Evolutionary conservation across 495 filamentous ascomycete species (phyloP).

Genomic region (Bryoglossum gracile): DNA sequence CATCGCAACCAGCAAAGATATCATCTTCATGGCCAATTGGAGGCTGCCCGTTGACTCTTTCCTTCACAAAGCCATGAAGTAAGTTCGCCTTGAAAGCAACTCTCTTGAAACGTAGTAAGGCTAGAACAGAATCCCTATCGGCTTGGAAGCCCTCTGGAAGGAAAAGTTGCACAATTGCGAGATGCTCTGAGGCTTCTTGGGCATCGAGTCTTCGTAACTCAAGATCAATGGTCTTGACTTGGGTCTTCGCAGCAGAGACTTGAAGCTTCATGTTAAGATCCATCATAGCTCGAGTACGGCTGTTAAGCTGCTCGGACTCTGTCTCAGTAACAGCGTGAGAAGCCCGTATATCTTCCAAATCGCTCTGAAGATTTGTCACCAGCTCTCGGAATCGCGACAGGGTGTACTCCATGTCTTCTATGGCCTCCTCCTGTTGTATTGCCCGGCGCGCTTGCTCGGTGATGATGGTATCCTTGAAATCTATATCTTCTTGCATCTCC

Average conservation of each 20-base stretch:
- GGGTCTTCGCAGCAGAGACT: slow-evolving; percentile 77
- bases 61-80: slow-evolving; percentile 71
- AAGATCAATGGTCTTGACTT: slow-evolving; percentile 87
- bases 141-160: slow-evolving; percentile 77
- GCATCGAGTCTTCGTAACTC: slow-evolving; percentile 84
- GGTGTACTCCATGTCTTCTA: slow-evolving; percentile 86
- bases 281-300: slow-evolving; percentile 85
- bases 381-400: slow-evolving; percentile 81
- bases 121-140: slow-evolving; percentile 75
- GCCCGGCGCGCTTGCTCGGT: slow-evolving; percentile 64
- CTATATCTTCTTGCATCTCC: slow-evolving; percentile 88
- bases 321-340: slow-evolving; percentile 87
- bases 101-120: slow-evolving; percentile 78
- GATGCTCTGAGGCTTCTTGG: slow-evolving; percentile 80
- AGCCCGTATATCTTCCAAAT: slow-evolving; percentile 84
- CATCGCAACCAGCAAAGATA: slow-evolving; percentile 66
- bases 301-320: slow-evolving; percentile 79
- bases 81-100: slow-evolving; percentile 83
- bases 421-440: slow-evolving; percentile 59
- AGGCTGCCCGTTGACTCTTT: slow-evolving; percentile 52
- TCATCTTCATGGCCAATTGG: slow-evolving; percentile 59
- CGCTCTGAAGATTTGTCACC: slow-evolving; percentile 75
- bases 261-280: slow-evolving; percentile 93
- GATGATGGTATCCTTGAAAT: slow-evolving; percentile 70
- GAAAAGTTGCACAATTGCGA: slow-evolving; percentile 80